These are phyloP conservation scores for Puccinia novopanici DNA, from an alignment of 1,284 basidiomycete species.

Conservation along the genomic window DNA sequence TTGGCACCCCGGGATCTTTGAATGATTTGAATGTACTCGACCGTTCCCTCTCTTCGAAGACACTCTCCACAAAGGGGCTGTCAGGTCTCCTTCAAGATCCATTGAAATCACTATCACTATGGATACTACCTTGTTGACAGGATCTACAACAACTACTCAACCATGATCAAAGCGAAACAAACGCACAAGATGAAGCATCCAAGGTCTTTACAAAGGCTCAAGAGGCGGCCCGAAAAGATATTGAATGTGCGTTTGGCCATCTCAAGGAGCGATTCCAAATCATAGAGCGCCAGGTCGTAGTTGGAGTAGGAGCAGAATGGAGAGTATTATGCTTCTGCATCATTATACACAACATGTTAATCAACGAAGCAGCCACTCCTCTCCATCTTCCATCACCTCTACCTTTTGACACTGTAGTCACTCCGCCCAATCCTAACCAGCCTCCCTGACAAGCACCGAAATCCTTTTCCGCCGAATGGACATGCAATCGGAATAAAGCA, in stretches of 20 bases:
- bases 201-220: slow-evolving; percentile 9
- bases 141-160: neutral
- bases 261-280: slow-evolving; percentile 16
- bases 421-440: neutral
- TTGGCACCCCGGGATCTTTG: slow-evolving; percentile 33
- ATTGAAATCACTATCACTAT: slow-evolving; percentile 22
- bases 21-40: slow-evolving; percentile 31
- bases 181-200: neutral
- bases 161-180: neutral
- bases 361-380: too few species aligned
- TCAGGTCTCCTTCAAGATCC: slow-evolving; percentile 1
- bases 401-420: neutral
- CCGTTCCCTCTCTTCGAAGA: slow-evolving; percentile 9
- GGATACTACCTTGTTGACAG: slow-evolving; percentile 28
- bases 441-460: too few species aligned
- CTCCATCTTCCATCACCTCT: neutral
- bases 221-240: slow-evolving; percentile 11
- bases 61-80: neutral
- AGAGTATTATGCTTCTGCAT: neutral
- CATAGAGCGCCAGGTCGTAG: neutral
- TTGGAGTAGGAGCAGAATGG: neutral
- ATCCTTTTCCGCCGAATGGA: slow-evolving; percentile 10
- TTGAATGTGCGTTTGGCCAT: slow-evolving; percentile 7
- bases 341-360: slow-evolving; percentile 16
- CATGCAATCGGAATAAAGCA: neutral